phyloP scores from a whole-genome alignment of 1,284 basidiomycete genomes.

The Clitocybe nebularis region DNA sequence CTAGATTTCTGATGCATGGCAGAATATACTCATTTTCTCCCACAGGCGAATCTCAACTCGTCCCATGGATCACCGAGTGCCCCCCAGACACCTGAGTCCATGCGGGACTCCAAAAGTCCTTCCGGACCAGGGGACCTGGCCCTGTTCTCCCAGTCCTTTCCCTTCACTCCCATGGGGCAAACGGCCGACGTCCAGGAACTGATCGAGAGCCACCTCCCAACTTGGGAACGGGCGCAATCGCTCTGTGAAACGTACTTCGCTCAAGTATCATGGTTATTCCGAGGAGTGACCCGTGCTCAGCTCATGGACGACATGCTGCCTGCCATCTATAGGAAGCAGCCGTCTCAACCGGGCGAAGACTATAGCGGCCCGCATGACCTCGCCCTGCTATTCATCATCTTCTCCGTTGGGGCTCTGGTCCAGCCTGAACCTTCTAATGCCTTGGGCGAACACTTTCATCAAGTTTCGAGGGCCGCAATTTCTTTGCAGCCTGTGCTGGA shows the following conservation, averaged over 20 bases:
- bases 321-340: constrained; percentile 24
- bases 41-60: constrained; percentile 26
- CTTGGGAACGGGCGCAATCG: constrained; percentile 39
- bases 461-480: constrained; percentile 55
- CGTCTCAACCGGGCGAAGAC: constrained; percentile 19
- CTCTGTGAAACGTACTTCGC: constrained; percentile 51
- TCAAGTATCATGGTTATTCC: constrained; percentile 59
- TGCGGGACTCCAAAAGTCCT: background rate
- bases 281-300: constrained; percentile 44
- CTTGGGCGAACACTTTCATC: constrained; percentile 59
- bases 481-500: constrained; percentile 60
- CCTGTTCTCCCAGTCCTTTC: constrained; percentile 59
- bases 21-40: constrained; percentile 2
- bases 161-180: constrained; percentile 58
- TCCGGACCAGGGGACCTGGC: constrained; percentile 30
- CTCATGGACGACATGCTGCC: constrained; percentile 53
- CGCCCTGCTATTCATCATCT: constrained; percentile 58
- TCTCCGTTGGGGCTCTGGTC: constrained; percentile 57
- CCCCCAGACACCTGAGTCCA: background rate
- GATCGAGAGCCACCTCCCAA: constrained; percentile 50
- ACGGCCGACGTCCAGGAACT: constrained; percentile 41
- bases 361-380: constrained; percentile 48
- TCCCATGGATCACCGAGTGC: constrained; percentile 9
- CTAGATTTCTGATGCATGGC: background rate
- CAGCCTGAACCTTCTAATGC: constrained; percentile 32